These are phyloP conservation scores for Petasospora fabianii DNA, from an alignment of 1,139 yeast species.

Conservation along the genomic window DNA sequence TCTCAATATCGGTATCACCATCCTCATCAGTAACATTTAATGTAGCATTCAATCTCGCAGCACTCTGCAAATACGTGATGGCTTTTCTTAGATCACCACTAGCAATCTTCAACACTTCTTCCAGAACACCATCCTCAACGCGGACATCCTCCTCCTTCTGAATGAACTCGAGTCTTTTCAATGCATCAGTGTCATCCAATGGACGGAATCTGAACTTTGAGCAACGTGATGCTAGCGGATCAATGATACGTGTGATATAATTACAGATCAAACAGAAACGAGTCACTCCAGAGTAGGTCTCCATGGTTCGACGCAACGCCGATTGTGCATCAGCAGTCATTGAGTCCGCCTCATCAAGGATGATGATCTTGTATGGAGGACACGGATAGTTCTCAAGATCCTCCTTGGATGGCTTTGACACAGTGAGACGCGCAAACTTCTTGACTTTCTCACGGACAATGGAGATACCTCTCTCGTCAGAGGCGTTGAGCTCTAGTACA, in stretches of 20 bases:
- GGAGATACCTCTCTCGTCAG: slow-evolving; percentile 93
- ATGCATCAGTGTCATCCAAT: slow-evolving; percentile 67
- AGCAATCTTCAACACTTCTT: slow-evolving; percentile 62
- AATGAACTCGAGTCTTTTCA: slow-evolving; percentile 60
- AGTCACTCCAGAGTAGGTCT: slow-evolving; percentile 84
- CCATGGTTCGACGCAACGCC: slow-evolving; percentile 95
- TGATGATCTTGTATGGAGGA: slow-evolving; percentile 84
- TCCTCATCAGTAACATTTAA: slow-evolving; percentile 33
- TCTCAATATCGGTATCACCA: slow-evolving; percentile 18
- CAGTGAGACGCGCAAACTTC: slow-evolving; percentile 83
- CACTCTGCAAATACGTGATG: slow-evolving; percentile 85
- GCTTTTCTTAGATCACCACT: slow-evolving; percentile 93
- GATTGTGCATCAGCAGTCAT: slow-evolving; percentile 99
- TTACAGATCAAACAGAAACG: slow-evolving; percentile 93
- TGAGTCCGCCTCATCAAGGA: slow-evolving; percentile 93
- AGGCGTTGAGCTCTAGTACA: slow-evolving; percentile 89
- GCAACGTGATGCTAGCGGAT: slow-evolving; percentile 94
- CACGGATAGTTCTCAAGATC: slow-evolving; percentile 79
- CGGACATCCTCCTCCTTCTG: slow-evolving; percentile 45
- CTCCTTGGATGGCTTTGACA: slow-evolving; percentile 71
- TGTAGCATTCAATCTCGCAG: slow-evolving; percentile 55
- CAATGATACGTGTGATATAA: slow-evolving; percentile 92
- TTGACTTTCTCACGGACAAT: slow-evolving; percentile 91
- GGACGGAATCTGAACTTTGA: slow-evolving; percentile 89
- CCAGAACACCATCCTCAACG: slow-evolving; percentile 49